phyloP scores from a whole-genome alignment of 352 stramenopile genomes.

The Phytophthora cryptogea region DNA sequence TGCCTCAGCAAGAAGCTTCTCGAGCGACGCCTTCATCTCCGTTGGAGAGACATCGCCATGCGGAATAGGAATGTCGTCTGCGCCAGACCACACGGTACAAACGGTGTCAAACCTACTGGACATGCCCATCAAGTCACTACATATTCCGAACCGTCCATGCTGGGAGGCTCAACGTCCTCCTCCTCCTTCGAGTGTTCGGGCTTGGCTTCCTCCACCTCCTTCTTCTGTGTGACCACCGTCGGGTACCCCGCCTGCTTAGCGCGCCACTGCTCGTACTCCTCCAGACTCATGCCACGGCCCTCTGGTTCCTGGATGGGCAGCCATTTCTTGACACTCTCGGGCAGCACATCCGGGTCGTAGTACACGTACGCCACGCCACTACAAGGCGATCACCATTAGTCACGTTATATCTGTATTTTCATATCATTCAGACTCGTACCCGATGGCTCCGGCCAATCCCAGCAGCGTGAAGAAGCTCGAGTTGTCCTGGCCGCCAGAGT shows the following conservation, averaged over 20 bases:
- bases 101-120: background rate
- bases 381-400: no score
- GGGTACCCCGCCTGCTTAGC: conserved; percentile 67
- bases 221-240: conserved; percentile 31
- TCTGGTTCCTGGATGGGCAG: conserved; percentile 82
- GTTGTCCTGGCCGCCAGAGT: conserved; percentile 70
- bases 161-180: conserved; percentile 41
- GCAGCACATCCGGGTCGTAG: conserved; percentile 85
- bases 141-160: conserved; percentile 29
- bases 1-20: conserved; percentile 75
- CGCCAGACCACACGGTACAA: background rate
- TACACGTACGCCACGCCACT: conserved; percentile 85
- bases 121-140: background rate
- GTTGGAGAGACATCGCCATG: conserved; percentile 54
- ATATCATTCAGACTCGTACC: conserved; percentile 50
- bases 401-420: no score
- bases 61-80: conserved; percentile 58
- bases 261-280: conserved; percentile 88
- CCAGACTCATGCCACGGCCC: conserved; percentile 84
- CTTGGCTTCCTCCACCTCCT: conserved; percentile 42
- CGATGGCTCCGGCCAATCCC: conserved; percentile 59
- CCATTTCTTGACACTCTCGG: conserved; percentile 71
- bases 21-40: conserved; percentile 76
- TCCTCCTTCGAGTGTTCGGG: conserved; percentile 39
- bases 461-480: conserved; percentile 85